A percentile compares a stretch with the other conserved stretches of the same genome.
Evolutionary conservation across 2,329 filamentous ascomycete genomes (phyloP).

Genomic region (Curvularia spicifera): DNA sequence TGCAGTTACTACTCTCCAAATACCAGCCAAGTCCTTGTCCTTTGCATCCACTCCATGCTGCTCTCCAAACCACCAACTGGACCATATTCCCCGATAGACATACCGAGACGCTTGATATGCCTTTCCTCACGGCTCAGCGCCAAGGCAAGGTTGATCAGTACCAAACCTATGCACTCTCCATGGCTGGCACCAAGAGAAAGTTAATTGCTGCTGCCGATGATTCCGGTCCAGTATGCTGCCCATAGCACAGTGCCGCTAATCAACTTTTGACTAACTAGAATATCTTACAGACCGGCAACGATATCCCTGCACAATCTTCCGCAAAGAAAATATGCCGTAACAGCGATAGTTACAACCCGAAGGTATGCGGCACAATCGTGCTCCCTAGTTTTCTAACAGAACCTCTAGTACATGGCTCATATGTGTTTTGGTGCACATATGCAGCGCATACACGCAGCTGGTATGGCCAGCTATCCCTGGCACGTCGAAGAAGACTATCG

Average conservation of each 20-base stretch:
- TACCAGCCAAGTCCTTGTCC: neutral
- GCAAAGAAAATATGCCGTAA: neutral
- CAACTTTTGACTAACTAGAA: neutral
- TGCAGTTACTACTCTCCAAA: neutral
- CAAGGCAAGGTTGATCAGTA: neutral
- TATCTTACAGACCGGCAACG: neutral
- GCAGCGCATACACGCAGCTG: conserved; percentile 1
- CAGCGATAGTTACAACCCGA: conserved; percentile 9
- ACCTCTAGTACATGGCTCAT: conserved; percentile 12
- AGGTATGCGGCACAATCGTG: neutral
- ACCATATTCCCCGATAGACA: too few relatives aligned
- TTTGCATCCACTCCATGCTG: neutral
- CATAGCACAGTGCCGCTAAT: neutral
- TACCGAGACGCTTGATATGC: neutral
- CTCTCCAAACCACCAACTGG: neutral
- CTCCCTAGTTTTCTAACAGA: neutral
- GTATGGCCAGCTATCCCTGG: neutral
- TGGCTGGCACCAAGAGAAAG: conserved; percentile 9
- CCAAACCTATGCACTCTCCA: conserved; percentile 1
- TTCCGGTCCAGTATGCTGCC: neutral
- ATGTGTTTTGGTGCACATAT: conserved; percentile 10
- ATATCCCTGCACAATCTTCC: neutral
- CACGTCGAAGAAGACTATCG: conserved; percentile 6
- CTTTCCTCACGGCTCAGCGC: neutral
- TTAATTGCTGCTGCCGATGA: neutral